phyloP scores from a whole-genome alignment of 768 basidiomycete species.

The Termitomyces sp. region DNA sequence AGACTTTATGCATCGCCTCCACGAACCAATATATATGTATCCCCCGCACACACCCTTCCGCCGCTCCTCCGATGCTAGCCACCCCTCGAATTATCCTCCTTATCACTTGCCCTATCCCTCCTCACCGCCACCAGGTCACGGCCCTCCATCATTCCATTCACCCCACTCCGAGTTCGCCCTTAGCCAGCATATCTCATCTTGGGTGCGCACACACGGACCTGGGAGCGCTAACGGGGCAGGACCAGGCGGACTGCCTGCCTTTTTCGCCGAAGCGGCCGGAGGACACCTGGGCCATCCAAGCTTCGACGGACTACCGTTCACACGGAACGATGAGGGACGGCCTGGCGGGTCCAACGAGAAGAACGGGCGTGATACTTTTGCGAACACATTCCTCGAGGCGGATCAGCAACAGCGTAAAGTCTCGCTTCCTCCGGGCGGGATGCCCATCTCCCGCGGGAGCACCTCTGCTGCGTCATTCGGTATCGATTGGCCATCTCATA shows the following conservation, averaged over 20 bases:
- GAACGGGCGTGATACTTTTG: constrained; percentile 20
- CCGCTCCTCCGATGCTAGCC: constrained; percentile 3
- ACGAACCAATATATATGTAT: constrained; percentile 11
- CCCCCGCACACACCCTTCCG: not conserved
- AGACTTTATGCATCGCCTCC: constrained; percentile 3
- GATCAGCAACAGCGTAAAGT: constrained; percentile 19
- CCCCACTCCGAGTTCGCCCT: constrained; percentile 7
- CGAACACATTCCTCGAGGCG: constrained; percentile 27
- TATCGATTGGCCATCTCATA: constrained; percentile 16
- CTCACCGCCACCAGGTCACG: constrained; percentile 2
- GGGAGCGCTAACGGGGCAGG: not conserved
- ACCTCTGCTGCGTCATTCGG: constrained; percentile 16
- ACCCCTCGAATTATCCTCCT: not conserved
- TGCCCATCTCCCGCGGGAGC: constrained; percentile 2
- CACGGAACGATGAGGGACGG: constrained; percentile 5
- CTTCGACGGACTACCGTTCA: constrained; percentile 5
- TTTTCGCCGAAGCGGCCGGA: constrained; percentile 1
- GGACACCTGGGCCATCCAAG: not conserved
- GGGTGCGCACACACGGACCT: constrained; percentile 2
- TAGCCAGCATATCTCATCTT: not conserved
- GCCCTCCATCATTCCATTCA: not conserved
- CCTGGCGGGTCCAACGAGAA: constrained; percentile 5
- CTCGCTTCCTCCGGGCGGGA: not conserved
- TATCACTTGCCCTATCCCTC: constrained; percentile 8
- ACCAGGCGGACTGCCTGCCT: not conserved